Evolutionary conservation across 805 yeast species (phyloP).

Genomic region (Starmerella apicola): DNA sequence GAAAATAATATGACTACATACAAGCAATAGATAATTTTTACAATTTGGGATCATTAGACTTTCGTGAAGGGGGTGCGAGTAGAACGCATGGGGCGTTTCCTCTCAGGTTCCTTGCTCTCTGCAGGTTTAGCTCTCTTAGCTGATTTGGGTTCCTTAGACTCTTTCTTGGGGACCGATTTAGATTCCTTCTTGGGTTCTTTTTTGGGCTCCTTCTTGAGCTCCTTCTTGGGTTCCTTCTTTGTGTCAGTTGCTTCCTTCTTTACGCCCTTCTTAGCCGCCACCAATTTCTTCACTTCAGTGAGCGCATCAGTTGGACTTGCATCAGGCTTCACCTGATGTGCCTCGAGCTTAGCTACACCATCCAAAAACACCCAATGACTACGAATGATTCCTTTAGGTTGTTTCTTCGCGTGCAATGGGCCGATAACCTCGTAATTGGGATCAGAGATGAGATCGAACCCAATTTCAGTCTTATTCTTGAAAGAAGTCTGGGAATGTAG

Average conservation of each 20-base stretch:
- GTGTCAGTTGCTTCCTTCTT: neutral
- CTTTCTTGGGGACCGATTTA: constrained; percentile 2
- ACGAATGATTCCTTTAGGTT: constrained; percentile 57
- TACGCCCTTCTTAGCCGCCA: constrained; percentile 1
- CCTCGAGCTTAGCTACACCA: constrained; percentile 50
- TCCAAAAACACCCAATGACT: constrained; percentile 86
- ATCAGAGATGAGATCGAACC: constrained; percentile 66
- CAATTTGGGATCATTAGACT: no score
- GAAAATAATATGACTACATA: no score
- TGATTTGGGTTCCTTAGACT: constrained; percentile 3
- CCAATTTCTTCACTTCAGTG: constrained; percentile 12
- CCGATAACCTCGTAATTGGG: constrained; percentile 58
- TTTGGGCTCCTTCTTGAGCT: constrained; percentile 1
- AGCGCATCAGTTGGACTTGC: constrained; percentile 25
- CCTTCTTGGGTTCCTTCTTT: constrained; percentile 1
- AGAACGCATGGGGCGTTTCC: no score
- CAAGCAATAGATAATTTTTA: no score
- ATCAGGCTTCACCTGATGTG: constrained; percentile 39
- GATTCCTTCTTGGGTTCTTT: constrained; percentile 2
- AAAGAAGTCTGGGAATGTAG: constrained; percentile 67
- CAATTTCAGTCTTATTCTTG: constrained; percentile 57
- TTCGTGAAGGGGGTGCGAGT: no score
- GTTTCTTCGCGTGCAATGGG: constrained; percentile 74
- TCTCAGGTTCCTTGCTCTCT: no score
- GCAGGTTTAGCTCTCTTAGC: no score